Percentiles rank a stretch among this genome's conserved stretches.
phyloP scores from a whole-genome alignment of 169 alveolate species.

The Cyclospora cayetanensis region DNA sequence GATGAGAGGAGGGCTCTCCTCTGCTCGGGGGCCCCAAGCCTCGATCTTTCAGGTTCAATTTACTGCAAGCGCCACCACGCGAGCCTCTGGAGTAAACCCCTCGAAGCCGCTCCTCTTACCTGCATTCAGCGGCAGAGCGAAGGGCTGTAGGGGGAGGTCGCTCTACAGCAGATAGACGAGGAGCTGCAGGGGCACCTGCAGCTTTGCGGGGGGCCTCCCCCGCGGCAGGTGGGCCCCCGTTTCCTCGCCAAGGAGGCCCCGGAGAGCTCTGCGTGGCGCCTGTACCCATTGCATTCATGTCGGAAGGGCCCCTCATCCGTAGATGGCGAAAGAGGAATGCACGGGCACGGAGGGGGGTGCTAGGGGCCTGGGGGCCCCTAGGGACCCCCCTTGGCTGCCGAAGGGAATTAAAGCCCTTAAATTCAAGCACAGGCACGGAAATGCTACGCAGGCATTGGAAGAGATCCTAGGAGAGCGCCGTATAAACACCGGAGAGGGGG shows the following conservation, averaged over 20 bases:
- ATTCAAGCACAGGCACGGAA: not conserved
- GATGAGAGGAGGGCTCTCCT: too few relatives aligned
- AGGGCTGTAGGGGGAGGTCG: not conserved
- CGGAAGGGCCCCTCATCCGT: not conserved
- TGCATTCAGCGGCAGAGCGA: not conserved
- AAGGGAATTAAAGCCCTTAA: not conserved
- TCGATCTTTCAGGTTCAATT: not conserved
- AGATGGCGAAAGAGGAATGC: not conserved
- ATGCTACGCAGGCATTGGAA: too few relatives aligned
- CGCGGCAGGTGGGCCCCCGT: not conserved
- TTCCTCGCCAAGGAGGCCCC: not conserved
- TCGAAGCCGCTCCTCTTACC: too few relatives aligned
- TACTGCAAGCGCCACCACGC: not conserved
- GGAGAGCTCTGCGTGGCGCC: not conserved
- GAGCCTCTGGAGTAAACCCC: not conserved
- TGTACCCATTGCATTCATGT: not conserved
- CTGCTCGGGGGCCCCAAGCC: not conserved
- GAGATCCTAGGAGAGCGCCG: too few relatives aligned
- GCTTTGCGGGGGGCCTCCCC: not conserved
- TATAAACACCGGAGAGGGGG: too few relatives aligned
- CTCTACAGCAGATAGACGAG: not conserved
- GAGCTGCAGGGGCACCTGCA: not conserved
- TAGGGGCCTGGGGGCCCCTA: not conserved
- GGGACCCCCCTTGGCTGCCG: not conserved
- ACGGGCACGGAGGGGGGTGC: not conserved